phyloP scores from a whole-genome alignment of 164 flowering plant genomes.

The Berberis vulgaris region DNA sequence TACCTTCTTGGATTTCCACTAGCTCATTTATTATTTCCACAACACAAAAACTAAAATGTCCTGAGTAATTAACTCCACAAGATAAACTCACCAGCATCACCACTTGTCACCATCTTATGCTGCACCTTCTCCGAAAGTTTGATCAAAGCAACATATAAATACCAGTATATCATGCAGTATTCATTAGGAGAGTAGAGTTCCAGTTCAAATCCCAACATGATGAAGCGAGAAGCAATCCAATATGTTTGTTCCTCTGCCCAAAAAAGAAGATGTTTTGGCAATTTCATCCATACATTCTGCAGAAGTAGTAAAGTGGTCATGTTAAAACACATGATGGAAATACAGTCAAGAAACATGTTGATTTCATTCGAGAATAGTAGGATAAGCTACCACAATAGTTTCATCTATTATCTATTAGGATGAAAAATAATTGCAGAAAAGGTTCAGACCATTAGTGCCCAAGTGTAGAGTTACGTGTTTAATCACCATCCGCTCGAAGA shows the following conservation, averaged over 20 bases:
- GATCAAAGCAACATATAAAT: conserved; percentile 55
- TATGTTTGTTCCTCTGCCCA: conserved; percentile 97
- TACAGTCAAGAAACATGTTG: neutral
- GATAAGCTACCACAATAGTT: no score
- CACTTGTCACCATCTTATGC: conserved; percentile 32
- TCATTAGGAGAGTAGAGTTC: conserved; percentile 90
- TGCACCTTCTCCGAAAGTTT: conserved; percentile 81
- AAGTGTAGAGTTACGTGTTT: no score
- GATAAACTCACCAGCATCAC: conserved; percentile 39
- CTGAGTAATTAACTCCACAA: neutral
- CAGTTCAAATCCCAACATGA: conserved; percentile 83
- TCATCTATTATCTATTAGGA: no score
- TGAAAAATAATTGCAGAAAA: no score
- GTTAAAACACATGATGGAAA: neutral
- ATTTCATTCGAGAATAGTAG: neutral
- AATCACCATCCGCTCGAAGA: no score
- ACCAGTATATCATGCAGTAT: conserved; percentile 99
- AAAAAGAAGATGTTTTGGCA: conserved; percentile 52
- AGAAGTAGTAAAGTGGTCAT: conserved; percentile 10
- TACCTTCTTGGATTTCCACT: neutral
- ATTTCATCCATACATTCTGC: conserved; percentile 49
- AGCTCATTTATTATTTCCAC: neutral
- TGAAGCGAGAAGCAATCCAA: conserved; percentile 91
- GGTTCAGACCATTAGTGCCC: no score
- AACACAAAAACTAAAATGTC: neutral